Percentiles rank a stretch among this genome's conserved stretches.
Conservation (phyloP, 495 filamentous ascomycete species). For the Penicillium lividum region DNA sequence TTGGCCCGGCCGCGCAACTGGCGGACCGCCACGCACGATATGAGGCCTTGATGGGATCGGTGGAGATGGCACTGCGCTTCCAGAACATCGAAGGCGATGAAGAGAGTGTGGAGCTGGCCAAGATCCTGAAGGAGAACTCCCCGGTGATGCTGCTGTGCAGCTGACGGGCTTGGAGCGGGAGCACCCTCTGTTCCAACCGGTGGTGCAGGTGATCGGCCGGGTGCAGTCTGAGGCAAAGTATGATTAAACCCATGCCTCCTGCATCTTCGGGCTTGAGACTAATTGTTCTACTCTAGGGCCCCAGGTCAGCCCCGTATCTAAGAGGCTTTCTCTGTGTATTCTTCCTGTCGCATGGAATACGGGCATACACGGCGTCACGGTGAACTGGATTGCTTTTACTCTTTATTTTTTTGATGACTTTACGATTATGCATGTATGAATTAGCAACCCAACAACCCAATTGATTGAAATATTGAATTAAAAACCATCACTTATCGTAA, state of each 20-base stretch:
- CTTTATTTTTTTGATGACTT: constrained; percentile 20
- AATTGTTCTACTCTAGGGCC: constrained; percentile 20
- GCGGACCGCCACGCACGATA: constrained; percentile 74
- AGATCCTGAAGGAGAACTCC: constrained; percentile 70
- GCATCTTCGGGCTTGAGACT: constrained; percentile 6
- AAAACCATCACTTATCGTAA: too few species aligned
- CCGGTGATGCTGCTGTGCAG: constrained; percentile 68
- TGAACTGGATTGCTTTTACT: constrained; percentile 15
- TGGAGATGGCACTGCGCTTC: constrained; percentile 89
- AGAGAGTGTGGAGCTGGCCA: constrained; percentile 78
- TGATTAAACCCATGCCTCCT: constrained; percentile 6
- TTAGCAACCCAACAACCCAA: constrained; percentile 2
- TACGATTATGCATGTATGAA: constrained; percentile 19
- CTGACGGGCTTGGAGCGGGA: constrained; percentile 71
- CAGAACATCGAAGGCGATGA: constrained; percentile 88
- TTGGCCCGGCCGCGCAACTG: constrained; percentile 84
- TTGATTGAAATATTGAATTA: neutral
- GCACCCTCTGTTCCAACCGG: constrained; percentile 70
- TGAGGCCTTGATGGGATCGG: constrained; percentile 67
- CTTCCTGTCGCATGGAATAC: constrained; percentile 33
- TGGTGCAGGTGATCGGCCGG: constrained; percentile 72
- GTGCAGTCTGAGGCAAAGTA: constrained; percentile 63
- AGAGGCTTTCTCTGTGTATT: constrained; percentile 12
- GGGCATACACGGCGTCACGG: constrained; percentile 35
- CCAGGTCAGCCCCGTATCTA: constrained; percentile 33